Evolutionary conservation across 306 rosid genomes (phyloP), one percentile per base, ranked within the genome.

Genomic region (Cicer arietinum): DNA sequence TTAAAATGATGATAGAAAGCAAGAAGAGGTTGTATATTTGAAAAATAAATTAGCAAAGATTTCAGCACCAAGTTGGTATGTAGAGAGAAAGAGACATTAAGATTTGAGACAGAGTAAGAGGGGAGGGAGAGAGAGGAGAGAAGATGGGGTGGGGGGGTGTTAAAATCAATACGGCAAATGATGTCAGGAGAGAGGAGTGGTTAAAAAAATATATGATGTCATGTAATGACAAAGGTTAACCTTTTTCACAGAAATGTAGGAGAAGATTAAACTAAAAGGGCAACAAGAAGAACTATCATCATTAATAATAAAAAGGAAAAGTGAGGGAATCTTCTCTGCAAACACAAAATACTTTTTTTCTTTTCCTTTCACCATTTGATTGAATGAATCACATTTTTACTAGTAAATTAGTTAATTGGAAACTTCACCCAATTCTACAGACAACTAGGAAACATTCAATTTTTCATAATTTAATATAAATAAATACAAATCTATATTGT

Each of bases 231-330:
- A 94, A 88, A 83, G 89, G 80, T 85, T 73, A 83, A 83, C 87
- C 92, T 88, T 94, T 93, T 87, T 87, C 98, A 91, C 96, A 87
- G 92, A 94, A 94, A 89, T 90, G 96, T 88, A 91, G 96, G 96
- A 88, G 92, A 88, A 88, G 46, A 84, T 83, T 74, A 83, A 85
- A 83, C 80, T 71, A 82, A 86, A 89, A 85, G 84, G 82, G 86
- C 84, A 84, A 83, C 84, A 82, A 79, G 87, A 88, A 83, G 85
- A 90, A 84, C 84, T 88, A 85, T 91, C 92, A 88, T 93, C 89
- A 91, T 91, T 86, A 80, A 83, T 85, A 86, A 82, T 87, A 78
- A 82, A 86, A 92, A 79, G 89, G 87, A 84, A 83, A 87, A 77
- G 66, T 59, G 89, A 39, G 81, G 90, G 98, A 94, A 94, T 87